phyloP scores from a whole-genome alignment of 768 basidiomycete species.

The Cyclocybe cylindracea region DNA sequence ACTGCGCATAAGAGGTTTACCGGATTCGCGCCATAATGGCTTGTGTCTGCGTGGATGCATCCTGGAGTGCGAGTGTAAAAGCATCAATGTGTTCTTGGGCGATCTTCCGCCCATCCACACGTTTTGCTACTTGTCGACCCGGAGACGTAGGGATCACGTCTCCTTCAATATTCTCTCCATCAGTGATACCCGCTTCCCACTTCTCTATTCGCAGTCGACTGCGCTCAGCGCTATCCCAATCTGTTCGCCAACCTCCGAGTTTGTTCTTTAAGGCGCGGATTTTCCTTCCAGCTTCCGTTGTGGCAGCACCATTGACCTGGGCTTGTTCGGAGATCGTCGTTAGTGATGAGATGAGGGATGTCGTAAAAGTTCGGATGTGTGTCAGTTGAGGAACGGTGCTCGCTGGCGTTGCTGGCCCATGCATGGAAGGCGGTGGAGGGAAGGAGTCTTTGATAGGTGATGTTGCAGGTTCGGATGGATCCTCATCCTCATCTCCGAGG shows the following conservation, averaged over 20 bases:
- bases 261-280: conserved; percentile 86
- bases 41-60: conserved; percentile 75
- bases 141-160: conserved; percentile 27
- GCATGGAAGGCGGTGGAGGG: conserved; percentile 45
- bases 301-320: conserved; percentile 84
- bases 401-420: conserved; percentile 56
- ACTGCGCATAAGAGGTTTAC: neutral
- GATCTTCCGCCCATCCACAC: conserved; percentile 68
- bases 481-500: conserved; percentile 50
- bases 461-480: conserved; percentile 37
- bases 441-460: conserved; percentile 65
- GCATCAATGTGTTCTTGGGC: conserved; percentile 80
- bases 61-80: conserved; percentile 70
- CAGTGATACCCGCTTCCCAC: conserved; percentile 72
- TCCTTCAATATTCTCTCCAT: conserved; percentile 34
- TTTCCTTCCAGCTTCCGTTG: conserved; percentile 84
- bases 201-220: conserved; percentile 74
- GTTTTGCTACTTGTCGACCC: conserved; percentile 32
- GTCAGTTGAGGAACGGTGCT: conserved; percentile 65
- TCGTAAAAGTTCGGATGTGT: conserved; percentile 71
- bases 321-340: conserved; percentile 83
- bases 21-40: conserved; percentile 71
- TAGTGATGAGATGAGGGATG: conserved; percentile 74
- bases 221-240: conserved; percentile 84
- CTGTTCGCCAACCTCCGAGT: conserved; percentile 74